Evolutionary conservation across 768 basidiomycete genomes (phyloP), one percentile per base, ranked within the genome.

Genomic region (Kwoniella pini): DNA sequence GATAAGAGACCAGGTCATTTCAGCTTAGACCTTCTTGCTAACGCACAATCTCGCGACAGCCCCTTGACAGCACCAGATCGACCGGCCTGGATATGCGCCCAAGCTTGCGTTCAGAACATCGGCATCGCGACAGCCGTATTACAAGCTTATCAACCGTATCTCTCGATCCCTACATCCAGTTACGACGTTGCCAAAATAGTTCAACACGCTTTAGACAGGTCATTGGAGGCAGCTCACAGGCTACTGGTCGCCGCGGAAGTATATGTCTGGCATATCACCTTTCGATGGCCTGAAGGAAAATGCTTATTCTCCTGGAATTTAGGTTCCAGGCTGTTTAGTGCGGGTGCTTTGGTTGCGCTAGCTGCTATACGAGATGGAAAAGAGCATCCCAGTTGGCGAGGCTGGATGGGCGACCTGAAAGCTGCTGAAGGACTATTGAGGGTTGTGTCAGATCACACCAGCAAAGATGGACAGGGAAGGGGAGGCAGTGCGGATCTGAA

Each of bases 271-370:
- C 49, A 45, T 12, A 44, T 51, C 36, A 59, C 46, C 12, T 51
- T 59, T 0, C 30, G 49, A 10, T 59, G 57, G 57, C 38, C 57
- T 17, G 49, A 59, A 39, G 49, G 40, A 5, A 43, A 31, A 42
- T 24, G 26, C 11, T 19, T 43, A 3, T 51, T 59, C 19, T 51
- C 57, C 10, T 59, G 57, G 57, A 59, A 59, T 36, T 39, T 48
- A n/a, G 57, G 57, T 19, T 51, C 48, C 3, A 59, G 48, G 57
- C 21, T 59, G 6, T 52, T 59, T 36, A 21, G 28, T 10, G 57
- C 57, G 11, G 57, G 57, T n/a, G 48, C 36, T 10, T 40, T 43
- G 11, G 21, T 59, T 10, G 57, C 48, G 12, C 19, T 59, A 2
- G 49, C 57, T 4, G 49, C 30, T 36, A 51, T 45, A 3, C 40